Evolutionary conservation across 1,284 basidiomycete genomes (phyloP), one percentile per base, ranked within the genome.

Genomic region (Puccinia novopanici): DNA sequence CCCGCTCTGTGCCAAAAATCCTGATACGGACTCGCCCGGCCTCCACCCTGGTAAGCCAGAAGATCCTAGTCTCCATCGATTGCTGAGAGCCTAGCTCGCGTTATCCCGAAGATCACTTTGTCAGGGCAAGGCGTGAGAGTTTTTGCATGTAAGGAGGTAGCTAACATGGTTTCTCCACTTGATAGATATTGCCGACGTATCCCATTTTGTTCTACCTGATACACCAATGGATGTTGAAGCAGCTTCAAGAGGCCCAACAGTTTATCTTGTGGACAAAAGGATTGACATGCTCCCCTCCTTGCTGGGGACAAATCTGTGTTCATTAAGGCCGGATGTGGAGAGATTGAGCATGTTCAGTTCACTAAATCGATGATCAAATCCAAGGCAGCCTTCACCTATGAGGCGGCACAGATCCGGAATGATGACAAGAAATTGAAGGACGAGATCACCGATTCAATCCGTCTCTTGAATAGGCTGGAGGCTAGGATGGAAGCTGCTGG

Each of bases 281-380:
- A 96, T 99, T 79, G 97, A 99, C 87, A 99, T 99, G 97, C 89
- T 99, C 75, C 97, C 97, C 0, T 89, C 92, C 22, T 88, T 99
- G 12, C 89, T 99, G 12, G 97, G 97, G 1, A 99, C 97, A 2
- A 99, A 99, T 84, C 87, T 99, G 9, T 99, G 97, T 86, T 98
- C 95, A 1, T 88, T 99, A 63, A 88, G 96, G 57, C 95, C 96
- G 0, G 90, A 92, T 84, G 96, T 99, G 2, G 97, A 99, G 87
- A 89, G 97, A 52, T 87, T 99, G 91, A 97, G 81, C 91, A 92
- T 82, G 92, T 95, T 54, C 89, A 93, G 74, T 99, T 97, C 85
- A 92, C 91, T 45, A 99, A 99, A 87, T 96, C 94, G 0, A 95
- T 99, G 42, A 99, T 99, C 83, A 92, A 94, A 5, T 95, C 93